Base-by-base conservation (phyloP, 2,329 filamentous ascomycete species). In the Colletotrichum somersetense region DNA sequence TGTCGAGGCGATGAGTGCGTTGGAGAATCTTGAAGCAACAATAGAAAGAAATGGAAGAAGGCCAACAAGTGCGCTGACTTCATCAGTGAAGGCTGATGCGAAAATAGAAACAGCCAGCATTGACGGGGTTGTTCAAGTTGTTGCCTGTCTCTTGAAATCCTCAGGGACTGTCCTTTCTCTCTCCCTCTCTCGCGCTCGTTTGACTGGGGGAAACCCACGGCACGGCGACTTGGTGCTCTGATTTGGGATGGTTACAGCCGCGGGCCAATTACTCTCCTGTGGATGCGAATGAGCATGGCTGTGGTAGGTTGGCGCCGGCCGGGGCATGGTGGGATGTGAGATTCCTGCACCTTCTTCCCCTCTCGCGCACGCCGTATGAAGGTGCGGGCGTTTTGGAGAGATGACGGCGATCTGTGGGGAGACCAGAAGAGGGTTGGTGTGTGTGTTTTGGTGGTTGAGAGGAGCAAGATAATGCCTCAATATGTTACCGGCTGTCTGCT, bases 391-490 rank as follows among this genome's bases (percentile, higher is more conserved):
- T 69, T 26, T 46, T 7, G 40, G 69, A 40, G 58, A 72, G 59
- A 64, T 61, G 66, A 61, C 42, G 59, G 50, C 23, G 61, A 53
- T 52, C 18, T 46, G 4, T 57, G 64, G 50, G 50, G 64, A 48
- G 42, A 35, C 30, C 33, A 20, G 33, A 23, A 50, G 57, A 70
- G 55, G 63, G 5, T 30, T 30, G 30, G 30, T 30, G 30, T 30
- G 30, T 23, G 5, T 23, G 38, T 48, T 59, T 58, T 4, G 30
- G 14, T 33, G 26, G 35, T 40, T 23, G 42, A 64, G 33, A 55
- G 46, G 23, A 38, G 50, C 57, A n/a, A 38, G 6, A 72, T 72
- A 72, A 72, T 72, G 66, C 69, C 69, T 48, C 69, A 72, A 6
- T 35, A 35, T 33, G 26, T 18, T 26, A 38, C 58, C 23, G 26